A percentile compares a stretch with the other conserved stretches of the same genome.
These are phyloP conservation scores for Beauveria bassiana DNA, from an alignment of 2,329 filamentous ascomycete genomes.

Conservation along the genomic window DNA sequence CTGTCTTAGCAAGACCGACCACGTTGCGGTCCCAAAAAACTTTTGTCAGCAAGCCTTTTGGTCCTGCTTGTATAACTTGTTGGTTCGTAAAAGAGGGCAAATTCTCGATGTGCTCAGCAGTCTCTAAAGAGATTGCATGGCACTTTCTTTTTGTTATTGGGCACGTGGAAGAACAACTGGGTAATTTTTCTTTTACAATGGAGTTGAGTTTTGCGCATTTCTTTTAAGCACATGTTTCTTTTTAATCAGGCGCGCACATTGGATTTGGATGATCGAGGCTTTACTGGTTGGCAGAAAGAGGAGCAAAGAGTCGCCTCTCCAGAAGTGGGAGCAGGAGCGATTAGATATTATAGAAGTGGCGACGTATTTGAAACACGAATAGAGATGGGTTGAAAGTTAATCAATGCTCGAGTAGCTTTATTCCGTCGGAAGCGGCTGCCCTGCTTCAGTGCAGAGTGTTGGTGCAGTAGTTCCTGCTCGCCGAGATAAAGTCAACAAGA, in stretches of 20 bases:
- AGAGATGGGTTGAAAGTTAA: neutral
- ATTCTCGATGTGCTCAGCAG: neutral
- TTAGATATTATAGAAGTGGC: neutral
- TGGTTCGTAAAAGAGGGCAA: neutral
- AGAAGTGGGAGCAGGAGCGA: neutral
- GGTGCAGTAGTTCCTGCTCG: neutral
- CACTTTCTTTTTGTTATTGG: neutral
- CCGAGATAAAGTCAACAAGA: neutral
- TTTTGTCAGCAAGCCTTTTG: neutral
- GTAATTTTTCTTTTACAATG: neutral
- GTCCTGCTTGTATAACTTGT: constrained; percentile 1
- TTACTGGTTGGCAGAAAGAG: neutral
- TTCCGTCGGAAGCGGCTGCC: too few relatives aligned
- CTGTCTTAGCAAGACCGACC: constrained; percentile 43
- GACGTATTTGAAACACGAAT: neutral
- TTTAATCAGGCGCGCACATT: neutral
- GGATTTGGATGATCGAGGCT: neutral
- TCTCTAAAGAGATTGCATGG: neutral
- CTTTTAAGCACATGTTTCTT: neutral
- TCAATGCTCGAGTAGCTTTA: neutral
- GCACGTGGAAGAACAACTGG: neutral
- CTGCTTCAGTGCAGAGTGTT: neutral
- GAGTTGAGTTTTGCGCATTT: neutral
- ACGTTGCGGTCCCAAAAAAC: neutral
- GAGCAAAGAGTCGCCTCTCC: neutral